Conservation (phyloP, 805 yeast genomes). For the Geotrichum ghanense region DNA sequence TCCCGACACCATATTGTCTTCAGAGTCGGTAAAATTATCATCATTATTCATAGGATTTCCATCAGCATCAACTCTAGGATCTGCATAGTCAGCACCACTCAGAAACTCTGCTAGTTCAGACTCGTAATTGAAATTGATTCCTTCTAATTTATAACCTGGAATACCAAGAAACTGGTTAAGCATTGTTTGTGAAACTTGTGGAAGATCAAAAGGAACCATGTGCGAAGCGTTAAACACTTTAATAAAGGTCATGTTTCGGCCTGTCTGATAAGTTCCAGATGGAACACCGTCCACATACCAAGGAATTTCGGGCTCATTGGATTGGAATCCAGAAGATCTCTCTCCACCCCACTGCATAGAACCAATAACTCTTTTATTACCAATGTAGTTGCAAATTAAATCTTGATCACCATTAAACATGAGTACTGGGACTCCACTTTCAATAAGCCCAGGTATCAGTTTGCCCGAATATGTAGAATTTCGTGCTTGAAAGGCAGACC, state of each 20-base stretch:
- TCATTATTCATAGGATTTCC: background rate
- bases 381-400: conserved; percentile 72
- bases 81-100: background rate
- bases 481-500: conserved; percentile 37
- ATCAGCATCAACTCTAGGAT: background rate
- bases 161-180: conserved; percentile 36
- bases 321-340: conserved; percentile 24
- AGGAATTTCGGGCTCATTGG: conserved; percentile 18
- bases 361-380: conserved; percentile 56
- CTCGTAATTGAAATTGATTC: background rate
- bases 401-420: conserved; percentile 85
- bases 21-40: background rate
- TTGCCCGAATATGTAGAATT: conserved; percentile 49
- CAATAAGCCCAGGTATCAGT: conserved; percentile 55
- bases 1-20: background rate
- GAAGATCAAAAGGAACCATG: conserved; percentile 85
- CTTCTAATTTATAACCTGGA: conserved; percentile 1
- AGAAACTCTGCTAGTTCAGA: background rate
- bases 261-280: conserved; percentile 39
- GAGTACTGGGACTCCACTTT: conserved; percentile 43
- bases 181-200: conserved; percentile 57
- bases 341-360: conserved; percentile 54
- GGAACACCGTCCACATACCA: conserved; percentile 37
- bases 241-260: conserved; percentile 66
- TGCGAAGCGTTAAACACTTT: conserved; percentile 71